phyloP scores from a whole-genome alignment of 192 early-diverging fungal genomes.

The Coemansia sp. region DNA sequence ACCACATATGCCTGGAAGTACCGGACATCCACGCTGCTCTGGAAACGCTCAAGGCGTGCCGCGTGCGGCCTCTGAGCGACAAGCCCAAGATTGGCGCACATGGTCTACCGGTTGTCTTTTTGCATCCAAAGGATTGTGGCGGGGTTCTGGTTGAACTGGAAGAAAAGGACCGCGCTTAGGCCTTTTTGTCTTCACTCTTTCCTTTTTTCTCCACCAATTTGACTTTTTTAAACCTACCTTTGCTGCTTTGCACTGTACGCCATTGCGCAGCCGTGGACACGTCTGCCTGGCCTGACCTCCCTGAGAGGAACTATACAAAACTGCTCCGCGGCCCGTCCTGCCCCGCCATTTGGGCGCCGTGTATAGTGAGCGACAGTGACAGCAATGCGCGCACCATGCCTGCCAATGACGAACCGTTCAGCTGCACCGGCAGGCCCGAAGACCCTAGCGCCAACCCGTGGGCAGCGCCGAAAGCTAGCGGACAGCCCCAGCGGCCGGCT shows the following conservation, averaged over 20 bases:
- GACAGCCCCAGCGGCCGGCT: not conserved
- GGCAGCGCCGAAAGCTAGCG: not conserved
- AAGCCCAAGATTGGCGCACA: constrained; percentile 82
- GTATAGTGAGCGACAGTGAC: not conserved
- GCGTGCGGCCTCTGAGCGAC: constrained; percentile 61
- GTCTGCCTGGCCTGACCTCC: too few relatives aligned
- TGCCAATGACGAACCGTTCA: not conserved
- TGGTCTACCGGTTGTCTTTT: constrained; percentile 71
- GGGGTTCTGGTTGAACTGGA: constrained; percentile 77
- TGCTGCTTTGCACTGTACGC: too few relatives aligned
- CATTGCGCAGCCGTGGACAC: too few relatives aligned
- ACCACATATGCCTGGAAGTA: constrained; percentile 80
- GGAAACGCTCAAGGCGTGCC: constrained; percentile 58
- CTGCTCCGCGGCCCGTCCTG: not conserved
- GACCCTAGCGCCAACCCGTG: constrained; percentile 13
- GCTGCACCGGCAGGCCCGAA: not conserved
- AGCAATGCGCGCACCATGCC: constrained; percentile 14
- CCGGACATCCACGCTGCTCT: constrained; percentile 66
- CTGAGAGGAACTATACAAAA: not conserved
- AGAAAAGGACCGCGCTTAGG: constrained; percentile 19
- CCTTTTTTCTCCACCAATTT: not conserved
- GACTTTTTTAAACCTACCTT: not conserved
- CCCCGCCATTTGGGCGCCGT: not conserved
- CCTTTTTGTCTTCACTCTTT: constrained; percentile 3
- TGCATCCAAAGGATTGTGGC: constrained; percentile 81